Evolutionary conservation across 768 basidiomycete species (phyloP), one percentile per base, ranked within the genome.

Genomic region (Auriscalpium microsporum): DNA sequence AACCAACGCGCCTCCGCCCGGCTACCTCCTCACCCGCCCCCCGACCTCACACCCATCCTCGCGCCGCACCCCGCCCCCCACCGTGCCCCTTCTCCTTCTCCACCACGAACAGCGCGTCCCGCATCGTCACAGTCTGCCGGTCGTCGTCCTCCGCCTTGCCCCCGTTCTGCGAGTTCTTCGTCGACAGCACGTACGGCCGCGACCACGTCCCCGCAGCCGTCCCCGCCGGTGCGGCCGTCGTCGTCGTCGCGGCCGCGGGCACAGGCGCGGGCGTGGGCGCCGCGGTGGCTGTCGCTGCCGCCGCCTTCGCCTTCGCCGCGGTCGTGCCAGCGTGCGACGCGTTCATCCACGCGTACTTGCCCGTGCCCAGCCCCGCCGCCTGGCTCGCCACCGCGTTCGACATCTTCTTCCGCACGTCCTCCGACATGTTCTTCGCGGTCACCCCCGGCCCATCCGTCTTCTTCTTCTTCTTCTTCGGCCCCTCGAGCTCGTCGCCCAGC

Each of bases 371-470:
- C 0, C 92, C 92, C n/a, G 90, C 89, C 6, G 90, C 90, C 66
- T 90, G 90, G 60, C 84, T 86, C 21, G 92, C 92, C 7, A 89
- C 87, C 21, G 87, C 87, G 67, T 95, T 92, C 36, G 86, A 87
- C 84, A 94, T 84, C 67, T 90, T 92, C 77, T 94, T 94, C 61
- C 85, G 75, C 63, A 91, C 87, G 62, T 94, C 92, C 69, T 93
- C 92, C 6, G 84, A 86, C 88, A 94, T 90, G 65, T 92, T 93
- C 55, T 87, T 75, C 53, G 90, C 89, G 0, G 87, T 88, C 10
- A 90, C 86, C 10, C 89, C 87, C 0, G 90, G 88, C 0, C 87
- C 87, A 35, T 90, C 89, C 66, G 86, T 84, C 68, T 90, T 90
- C 69, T 86, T 80, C 71, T 78, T 78, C 68, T 89, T 90, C 73